A percentile compares a stretch with the other conserved stretches of the same genome.
Evolutionary conservation across 306 rosid species (phyloP).

Genomic region (Rosa chinensis): DNA sequence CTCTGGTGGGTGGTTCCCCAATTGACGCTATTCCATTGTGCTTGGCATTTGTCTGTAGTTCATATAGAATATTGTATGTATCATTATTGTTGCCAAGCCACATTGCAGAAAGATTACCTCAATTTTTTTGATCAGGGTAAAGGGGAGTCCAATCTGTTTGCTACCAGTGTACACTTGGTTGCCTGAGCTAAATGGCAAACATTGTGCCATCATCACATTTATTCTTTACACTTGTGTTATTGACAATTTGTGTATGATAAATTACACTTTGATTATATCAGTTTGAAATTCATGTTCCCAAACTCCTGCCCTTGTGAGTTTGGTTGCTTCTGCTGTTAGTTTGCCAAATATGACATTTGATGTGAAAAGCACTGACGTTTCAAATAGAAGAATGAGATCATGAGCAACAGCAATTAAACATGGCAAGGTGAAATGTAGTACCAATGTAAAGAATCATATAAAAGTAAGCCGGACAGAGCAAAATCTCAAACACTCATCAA

Average conservation of each 20-base stretch:
- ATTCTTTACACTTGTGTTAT: conserved; percentile 44
- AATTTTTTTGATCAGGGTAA: not conserved
- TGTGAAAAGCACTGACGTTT: not conserved
- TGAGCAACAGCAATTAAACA: not conserved
- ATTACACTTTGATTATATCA: conserved; percentile 21
- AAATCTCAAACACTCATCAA: not conserved
- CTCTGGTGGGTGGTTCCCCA: conserved; percentile 35
- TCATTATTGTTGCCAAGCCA: conserved; percentile 44
- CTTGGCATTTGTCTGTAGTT: conserved; percentile 37
- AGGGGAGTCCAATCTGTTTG: conserved; percentile 25
- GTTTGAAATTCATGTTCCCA: conserved; percentile 30
- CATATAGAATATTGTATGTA: conserved; percentile 34
- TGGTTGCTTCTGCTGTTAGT: not conserved
- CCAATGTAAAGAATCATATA: not conserved
- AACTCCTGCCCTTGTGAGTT: conserved; percentile 5
- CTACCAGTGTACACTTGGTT: conserved; percentile 30
- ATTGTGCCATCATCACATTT: conserved; percentile 36
- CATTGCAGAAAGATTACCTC: conserved; percentile 2
- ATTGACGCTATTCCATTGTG: conserved; percentile 38
- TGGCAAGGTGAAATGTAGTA: not conserved
- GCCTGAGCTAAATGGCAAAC: conserved; percentile 33
- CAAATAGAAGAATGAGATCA: not conserved
- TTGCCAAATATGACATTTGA: not conserved
- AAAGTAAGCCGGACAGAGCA: not conserved
- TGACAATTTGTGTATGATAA: conserved; percentile 39